Evolutionary conservation across 305 asterid species (phyloP).

Genomic region (Fraxinus ornus): DNA sequence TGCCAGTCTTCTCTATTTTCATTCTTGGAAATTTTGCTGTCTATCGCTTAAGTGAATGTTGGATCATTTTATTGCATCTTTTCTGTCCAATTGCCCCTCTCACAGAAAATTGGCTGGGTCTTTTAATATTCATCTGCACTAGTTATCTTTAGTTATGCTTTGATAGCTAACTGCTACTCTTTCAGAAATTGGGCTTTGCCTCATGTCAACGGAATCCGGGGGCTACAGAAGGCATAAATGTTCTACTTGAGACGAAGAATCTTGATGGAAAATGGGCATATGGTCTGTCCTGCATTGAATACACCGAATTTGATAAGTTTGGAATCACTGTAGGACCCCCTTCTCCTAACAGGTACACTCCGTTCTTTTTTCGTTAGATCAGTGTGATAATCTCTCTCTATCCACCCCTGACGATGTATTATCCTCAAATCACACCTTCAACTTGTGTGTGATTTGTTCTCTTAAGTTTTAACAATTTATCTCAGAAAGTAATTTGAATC

Average conservation of each 20-base stretch:
- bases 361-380: constrained; percentile 9
- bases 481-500: constrained; percentile 11
- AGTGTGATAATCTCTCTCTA: constrained; percentile 2
- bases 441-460: not conserved
- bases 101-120: constrained; percentile 13
- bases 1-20: not conserved
- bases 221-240: constrained; percentile 98
- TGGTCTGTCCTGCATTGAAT: constrained; percentile 91
- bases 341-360: constrained; percentile 54
- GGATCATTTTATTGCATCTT: not conserved
- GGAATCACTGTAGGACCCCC: constrained; percentile 57
- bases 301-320: constrained; percentile 93
- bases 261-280: constrained; percentile 84
- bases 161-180: constrained; percentile 10
- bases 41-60: not conserved
- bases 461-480: not conserved
- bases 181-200: constrained; percentile 97
- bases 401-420: not conserved
- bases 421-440: constrained; percentile 15
- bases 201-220: constrained; percentile 76
- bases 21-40: not conserved
- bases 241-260: constrained; percentile 76
- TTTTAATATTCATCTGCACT: constrained; percentile 11
- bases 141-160: constrained; percentile 2
- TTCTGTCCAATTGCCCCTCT: not conserved